These are phyloP conservation scores for Candida labiduridarum DNA, from an alignment of 1,139 yeast species.

Conservation along the genomic window DNA sequence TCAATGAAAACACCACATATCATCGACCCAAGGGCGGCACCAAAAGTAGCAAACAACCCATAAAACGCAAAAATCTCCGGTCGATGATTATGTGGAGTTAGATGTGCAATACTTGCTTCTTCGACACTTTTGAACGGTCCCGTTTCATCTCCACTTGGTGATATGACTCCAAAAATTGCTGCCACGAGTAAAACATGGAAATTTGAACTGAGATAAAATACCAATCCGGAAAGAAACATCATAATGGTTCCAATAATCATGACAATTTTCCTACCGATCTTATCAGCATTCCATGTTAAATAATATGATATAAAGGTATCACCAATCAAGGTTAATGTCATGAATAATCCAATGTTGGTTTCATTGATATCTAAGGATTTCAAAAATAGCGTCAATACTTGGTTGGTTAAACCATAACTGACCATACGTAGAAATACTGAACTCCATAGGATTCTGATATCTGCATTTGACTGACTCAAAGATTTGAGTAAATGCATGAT, in stretches of 20 bases:
- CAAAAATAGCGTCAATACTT: constrained; percentile 73
- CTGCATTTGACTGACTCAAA: constrained; percentile 37
- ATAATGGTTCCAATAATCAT: constrained; percentile 65
- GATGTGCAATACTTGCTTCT: constrained; percentile 82
- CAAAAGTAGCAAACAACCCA: constrained; percentile 68
- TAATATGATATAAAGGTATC: constrained; percentile 38
- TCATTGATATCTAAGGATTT: constrained; percentile 59
- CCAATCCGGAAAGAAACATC: constrained; percentile 72
- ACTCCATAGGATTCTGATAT: constrained; percentile 66
- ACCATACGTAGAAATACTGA: constrained; percentile 74
- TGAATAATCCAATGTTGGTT: constrained; percentile 69
- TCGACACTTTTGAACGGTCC: constrained; percentile 93
- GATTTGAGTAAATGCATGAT: constrained; percentile 31
- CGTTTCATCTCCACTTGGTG: constrained; percentile 90
- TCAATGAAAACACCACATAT: constrained; percentile 63
- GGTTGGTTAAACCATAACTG: constrained; percentile 82
- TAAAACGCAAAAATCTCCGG: constrained; percentile 78
- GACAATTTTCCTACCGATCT: constrained; percentile 58
- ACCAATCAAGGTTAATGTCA: constrained; percentile 52
- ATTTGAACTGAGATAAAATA: constrained; percentile 54
- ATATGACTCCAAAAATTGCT: constrained; percentile 61
- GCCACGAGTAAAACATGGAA: constrained; percentile 63
- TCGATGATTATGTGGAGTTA: constrained; percentile 65
- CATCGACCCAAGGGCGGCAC: constrained; percentile 76
- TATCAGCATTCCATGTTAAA: constrained; percentile 35